Conservation (phyloP, 1,139 yeast genomes). For the Suhomyces panamericanus region DNA sequence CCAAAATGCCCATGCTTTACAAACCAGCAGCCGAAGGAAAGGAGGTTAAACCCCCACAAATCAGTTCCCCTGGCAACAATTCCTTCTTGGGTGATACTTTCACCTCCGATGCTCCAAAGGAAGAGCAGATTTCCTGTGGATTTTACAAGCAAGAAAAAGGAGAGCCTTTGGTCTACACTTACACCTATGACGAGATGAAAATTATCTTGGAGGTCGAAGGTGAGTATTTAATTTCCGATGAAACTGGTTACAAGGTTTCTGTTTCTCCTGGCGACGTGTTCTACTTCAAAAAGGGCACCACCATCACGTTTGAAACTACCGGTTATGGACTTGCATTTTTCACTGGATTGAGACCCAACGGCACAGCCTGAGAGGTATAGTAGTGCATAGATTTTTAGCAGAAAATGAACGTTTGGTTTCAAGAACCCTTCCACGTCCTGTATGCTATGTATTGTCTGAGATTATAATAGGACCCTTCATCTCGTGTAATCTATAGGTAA, state of each 20-base stretch:
- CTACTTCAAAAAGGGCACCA: conserved; percentile 64
- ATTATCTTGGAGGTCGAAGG: conserved; percentile 66
- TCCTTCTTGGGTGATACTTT: conserved; percentile 67
- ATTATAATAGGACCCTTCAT: no score
- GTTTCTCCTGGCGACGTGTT: conserved; percentile 68
- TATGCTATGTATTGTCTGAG: no score
- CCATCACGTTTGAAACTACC: conserved; percentile 64
- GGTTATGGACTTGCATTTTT: conserved; percentile 65
- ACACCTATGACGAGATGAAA: conserved; percentile 71
- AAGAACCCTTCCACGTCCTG: no score
- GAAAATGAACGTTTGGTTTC: no score
- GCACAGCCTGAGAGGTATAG: conserved; percentile 11
- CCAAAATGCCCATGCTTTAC: conserved; percentile 60
- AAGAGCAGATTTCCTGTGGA: conserved; percentile 61
- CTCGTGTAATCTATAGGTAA: no score
- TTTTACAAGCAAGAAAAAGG: conserved; percentile 69
- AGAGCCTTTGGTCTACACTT: conserved; percentile 62
- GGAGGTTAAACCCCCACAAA: conserved; percentile 55
- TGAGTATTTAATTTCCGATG: conserved; percentile 60
- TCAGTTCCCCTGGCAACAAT: conserved; percentile 59
- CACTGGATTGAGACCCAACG: conserved; percentile 59
- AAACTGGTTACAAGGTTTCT: conserved; percentile 56
- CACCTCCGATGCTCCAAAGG: conserved; percentile 59
- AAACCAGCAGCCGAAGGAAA: conserved; percentile 55
- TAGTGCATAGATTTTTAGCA: no score